Percentiles rank a stretch among this genome's conserved stretches.
phyloP scores from a whole-genome alignment of 371 early-diverging fungal species.

The Blakeslea trispora region DNA sequence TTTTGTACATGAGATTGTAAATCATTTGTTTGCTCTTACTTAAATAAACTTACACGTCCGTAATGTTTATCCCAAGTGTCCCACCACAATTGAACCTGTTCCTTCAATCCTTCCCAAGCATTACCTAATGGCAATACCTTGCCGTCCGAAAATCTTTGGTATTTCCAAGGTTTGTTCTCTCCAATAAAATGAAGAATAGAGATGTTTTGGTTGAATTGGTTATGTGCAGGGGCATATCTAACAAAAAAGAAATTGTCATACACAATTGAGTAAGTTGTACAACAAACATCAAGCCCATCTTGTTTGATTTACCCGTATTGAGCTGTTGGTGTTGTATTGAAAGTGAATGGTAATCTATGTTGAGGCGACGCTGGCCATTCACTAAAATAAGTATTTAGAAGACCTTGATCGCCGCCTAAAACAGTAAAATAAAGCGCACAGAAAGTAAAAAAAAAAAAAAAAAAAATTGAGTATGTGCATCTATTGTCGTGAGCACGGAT shows the following conservation, averaged over 20 bases:
- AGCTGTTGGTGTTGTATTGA: slow-evolving; percentile 89
- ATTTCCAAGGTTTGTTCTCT: slow-evolving; percentile 87
- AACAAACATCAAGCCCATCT: neutral
- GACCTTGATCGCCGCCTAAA: slow-evolving; percentile 95
- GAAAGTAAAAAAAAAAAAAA: slow-evolving; percentile 13
- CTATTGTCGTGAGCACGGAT: neutral
- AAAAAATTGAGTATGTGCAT: neutral
- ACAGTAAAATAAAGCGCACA: no score
- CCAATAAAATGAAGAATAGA: slow-evolving; percentile 92
- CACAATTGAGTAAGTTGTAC: neutral
- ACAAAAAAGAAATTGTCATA: neutral
- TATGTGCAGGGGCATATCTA: slow-evolving; percentile 76
- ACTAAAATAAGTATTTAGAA: slow-evolving; percentile 86
- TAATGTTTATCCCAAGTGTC: slow-evolving; percentile 64
- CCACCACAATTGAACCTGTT: slow-evolving; percentile 73
- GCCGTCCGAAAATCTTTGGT: slow-evolving; percentile 67
- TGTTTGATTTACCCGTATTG: slow-evolving; percentile 68
- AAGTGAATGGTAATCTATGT: slow-evolving; percentile 84
- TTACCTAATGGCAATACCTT: slow-evolving; percentile 46
- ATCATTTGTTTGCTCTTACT: neutral
- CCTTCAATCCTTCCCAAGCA: slow-evolving; percentile 50
- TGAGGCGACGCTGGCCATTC: slow-evolving; percentile 71
- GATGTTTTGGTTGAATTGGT: slow-evolving; percentile 66
- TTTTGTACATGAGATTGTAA: neutral
- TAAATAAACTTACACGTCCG: slow-evolving; percentile 41